Base-by-base conservation (phyloP, 345 rosid genomes). In the Mallotus nudiflorus region DNA sequence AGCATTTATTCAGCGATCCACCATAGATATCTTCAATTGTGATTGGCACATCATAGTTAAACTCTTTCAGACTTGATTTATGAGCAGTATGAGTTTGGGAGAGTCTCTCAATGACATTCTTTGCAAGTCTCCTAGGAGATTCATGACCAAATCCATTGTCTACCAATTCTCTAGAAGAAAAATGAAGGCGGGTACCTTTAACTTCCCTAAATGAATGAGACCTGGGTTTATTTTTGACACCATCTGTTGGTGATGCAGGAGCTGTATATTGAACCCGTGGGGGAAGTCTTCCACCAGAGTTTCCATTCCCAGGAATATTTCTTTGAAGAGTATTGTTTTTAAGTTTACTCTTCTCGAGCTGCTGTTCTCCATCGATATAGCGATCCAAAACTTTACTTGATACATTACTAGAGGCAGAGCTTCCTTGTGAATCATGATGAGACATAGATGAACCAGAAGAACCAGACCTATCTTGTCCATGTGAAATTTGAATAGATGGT, bases 331-430 rank as follows among this genome's bases (percentile, higher is more conserved):
- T 77, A 73, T 60, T 61, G 53, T 79, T 87, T 71, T 79, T 81
- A 51, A 81, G 78, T 80, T 80, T 81, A 68, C 79, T 83, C 48
- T 76, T 86, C 73, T 84, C 97, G 57, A 77, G 82, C 68, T 83
- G 84, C 78, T 92, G 92, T 78, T 96, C 99, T 49, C 96, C 99
- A 81, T 89, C 99, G 48, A 95, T 92, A 80, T 85, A 96, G 49
- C 94, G 91, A 72, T 96, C 98, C 79, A 92, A 77, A 56, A 95
- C 86, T 82, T 84, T 89, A 71, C 83, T 89, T 31, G 98, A 92
- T 73, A 84, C 81, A 65, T 82, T 89, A 77, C 97, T 89, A 28
- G 96, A 87, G 20, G 97, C 84, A 15, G 98, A 89, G 78, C 76
- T 85, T 73, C 84, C 93, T 2, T 93, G 88, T 35, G 85, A 85